Evolutionary conservation across 2,329 filamentous ascomycete species (phyloP).

Genomic region (Sclerotiophoma versabilis): DNA sequence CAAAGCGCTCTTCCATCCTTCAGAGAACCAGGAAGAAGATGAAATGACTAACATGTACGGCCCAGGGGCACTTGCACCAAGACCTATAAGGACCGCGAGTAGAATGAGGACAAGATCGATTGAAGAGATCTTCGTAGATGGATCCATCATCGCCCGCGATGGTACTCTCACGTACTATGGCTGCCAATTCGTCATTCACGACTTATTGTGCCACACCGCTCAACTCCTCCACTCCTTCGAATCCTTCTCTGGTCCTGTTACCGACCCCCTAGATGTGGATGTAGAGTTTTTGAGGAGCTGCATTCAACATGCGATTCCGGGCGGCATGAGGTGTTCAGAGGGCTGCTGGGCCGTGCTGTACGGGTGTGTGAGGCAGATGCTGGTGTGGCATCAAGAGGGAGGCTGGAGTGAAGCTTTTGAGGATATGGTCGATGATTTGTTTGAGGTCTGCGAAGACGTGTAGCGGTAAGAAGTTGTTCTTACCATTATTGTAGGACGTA

Average conservation of each 20-base stretch:
- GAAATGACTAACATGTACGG: neutral
- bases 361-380: neutral
- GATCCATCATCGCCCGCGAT: constrained; percentile 9
- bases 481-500: too few species aligned
- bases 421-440: neutral
- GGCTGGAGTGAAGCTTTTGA: neutral
- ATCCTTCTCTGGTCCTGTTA: neutral
- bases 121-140: neutral
- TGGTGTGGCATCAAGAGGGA: neutral
- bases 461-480: too few species aligned
- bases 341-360: constrained; percentile 1
- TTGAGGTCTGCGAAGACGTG: too few species aligned
- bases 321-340: neutral
- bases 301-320: constrained; percentile 2
- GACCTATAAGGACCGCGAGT: neutral
- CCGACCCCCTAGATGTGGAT: neutral
- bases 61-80: neutral
- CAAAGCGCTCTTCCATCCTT: neutral
- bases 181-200: neutral
- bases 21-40: too few species aligned
- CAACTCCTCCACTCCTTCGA: neutral
- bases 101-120: neutral
- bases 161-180: neutral
- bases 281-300: neutral
- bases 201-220: constrained; percentile 8